These are phyloP conservation scores for Xylariaceae sp. DNA, from an alignment of 2,329 filamentous ascomycete species.

Conservation along the genomic window DNA sequence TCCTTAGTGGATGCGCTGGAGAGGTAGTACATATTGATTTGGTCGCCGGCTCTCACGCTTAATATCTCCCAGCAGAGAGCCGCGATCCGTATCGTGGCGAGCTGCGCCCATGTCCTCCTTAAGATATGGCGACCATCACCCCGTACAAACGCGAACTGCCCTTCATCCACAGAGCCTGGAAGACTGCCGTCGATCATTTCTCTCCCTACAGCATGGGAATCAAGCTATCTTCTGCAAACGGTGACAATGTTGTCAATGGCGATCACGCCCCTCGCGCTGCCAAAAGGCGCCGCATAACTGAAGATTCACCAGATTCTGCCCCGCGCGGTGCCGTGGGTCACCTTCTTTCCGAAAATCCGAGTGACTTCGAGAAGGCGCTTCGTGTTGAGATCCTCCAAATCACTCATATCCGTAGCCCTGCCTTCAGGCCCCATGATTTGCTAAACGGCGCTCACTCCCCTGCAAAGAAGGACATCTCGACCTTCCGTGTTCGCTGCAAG, in stretches of 20 bases:
- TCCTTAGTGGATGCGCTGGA: constrained; percentile 26
- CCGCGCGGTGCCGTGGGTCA: constrained; percentile 26
- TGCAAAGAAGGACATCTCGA: constrained; percentile 39
- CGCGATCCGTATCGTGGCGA: constrained; percentile 31
- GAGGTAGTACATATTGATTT: constrained; percentile 19
- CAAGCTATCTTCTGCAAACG: constrained; percentile 43
- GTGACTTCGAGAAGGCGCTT: constrained; percentile 45
- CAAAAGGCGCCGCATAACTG: constrained; percentile 55
- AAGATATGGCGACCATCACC: constrained; percentile 52
- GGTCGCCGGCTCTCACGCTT: constrained; percentile 10
- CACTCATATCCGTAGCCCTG: constrained; percentile 50
- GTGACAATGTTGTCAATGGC: constrained; percentile 42
- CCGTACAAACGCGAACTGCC: constrained; percentile 53
- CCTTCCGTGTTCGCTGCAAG: constrained; percentile 46
- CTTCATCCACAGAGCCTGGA: constrained; percentile 59
- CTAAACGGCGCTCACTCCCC: constrained; percentile 42
- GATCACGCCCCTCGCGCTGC: constrained; percentile 44
- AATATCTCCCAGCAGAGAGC: constrained; percentile 24
- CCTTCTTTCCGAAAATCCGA: constrained; percentile 28
- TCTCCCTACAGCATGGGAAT: constrained; percentile 49
- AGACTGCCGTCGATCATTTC: constrained; percentile 48
- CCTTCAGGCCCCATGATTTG: constrained; percentile 40
- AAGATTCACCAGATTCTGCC: constrained; percentile 41
- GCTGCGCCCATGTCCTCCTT: constrained; percentile 40
- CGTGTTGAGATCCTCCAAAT: constrained; percentile 58